Conservation (phyloP, 2,329 filamentous ascomycete genomes). For the Pseudovirgaria hyperparasitica region DNA sequence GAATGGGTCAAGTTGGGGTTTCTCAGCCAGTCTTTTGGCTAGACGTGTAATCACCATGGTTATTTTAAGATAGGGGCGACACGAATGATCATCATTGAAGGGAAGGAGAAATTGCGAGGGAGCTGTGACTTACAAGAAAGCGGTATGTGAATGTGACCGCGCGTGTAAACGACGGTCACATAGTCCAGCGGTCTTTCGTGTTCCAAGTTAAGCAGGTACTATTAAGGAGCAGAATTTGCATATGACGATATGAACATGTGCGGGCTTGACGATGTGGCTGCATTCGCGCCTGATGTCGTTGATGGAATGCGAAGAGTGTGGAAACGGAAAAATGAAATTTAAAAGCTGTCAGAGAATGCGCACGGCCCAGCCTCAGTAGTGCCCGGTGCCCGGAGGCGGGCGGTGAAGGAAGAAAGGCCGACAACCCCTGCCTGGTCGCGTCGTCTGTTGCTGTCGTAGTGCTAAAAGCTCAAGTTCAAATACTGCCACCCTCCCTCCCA, state of each 20-base stretch:
- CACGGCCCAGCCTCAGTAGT: no score
- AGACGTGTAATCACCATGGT: constrained; percentile 10
- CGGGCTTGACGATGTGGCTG: no score
- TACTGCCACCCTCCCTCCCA: neutral
- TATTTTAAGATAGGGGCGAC: constrained; percentile 15
- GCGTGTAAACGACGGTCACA: no score
- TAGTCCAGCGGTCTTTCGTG: no score
- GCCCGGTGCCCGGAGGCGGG: no score
- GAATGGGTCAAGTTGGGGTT: neutral
- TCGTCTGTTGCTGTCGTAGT: neutral
- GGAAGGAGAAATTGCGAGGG: constrained; percentile 1
- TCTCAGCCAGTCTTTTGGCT: constrained; percentile 12
- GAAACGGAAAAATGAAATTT: neutral
- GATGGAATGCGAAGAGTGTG: neutral
- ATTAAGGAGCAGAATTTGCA: no score
- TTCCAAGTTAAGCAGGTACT: no score
- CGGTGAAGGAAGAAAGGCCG: no score
- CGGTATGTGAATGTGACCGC: no score
- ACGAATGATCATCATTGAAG: constrained; percentile 18
- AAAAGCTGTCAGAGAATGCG: neutral
- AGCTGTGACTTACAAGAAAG: neutral
- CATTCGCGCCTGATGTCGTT: neutral
- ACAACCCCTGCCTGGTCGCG: no score
- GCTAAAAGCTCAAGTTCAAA: neutral
- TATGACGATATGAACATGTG: no score